Base-by-base conservation (phyloP, 305 asterid species). In the Ruellia speciosa region DNA sequence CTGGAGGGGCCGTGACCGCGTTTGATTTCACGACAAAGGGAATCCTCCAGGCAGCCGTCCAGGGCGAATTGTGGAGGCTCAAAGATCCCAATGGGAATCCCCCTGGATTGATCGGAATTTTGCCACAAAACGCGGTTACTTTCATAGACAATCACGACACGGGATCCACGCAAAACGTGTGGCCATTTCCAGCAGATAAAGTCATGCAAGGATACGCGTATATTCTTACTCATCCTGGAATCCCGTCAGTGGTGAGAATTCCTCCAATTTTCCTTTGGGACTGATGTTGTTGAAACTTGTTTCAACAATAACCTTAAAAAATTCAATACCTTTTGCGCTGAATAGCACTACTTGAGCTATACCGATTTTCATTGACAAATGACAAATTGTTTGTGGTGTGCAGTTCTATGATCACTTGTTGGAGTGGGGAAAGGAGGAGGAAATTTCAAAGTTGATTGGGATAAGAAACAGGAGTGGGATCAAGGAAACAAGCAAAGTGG, bases 81-180 rank as follows among this genome's bases (percentile, higher is more conserved):
- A 90, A 68, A 63, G 96, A 80, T 52, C 28, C 79, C 0, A 51
- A 66, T 11, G 85, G 88, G 0, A 78, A 74, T 0, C 89, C 95
- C 0, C 85, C 96, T 0, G 97, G 95, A 14, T 17, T 87, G 80
- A 85, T 90, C 0, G 95, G 95, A 16, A 54, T 85, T 62, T 24
- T 46, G 45, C 94, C 97, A 0, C 59, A 17, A 49, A 85, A 79
- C 12, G 89, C 95, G 10, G 95, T 85, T 15, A 87, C 94, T 0
- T 90, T 90, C 53, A 73, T 90, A 14, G 97, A 90, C 56, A 87
- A 90, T 67, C 96, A 90, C 20, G 95, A 87, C 67, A 85, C 97
- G 3, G 90, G 88, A 19, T 84, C 94, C 2, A 81, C 94, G 6
- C 90, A 87, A 78, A 60, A 59, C 0, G 0, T 58, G 7, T 90